Evolutionary conservation across 2,329 filamentous ascomycete species (phyloP), one percentile per base, ranked within the genome.

Genomic region (Cordyceps cateniannulata): DNA sequence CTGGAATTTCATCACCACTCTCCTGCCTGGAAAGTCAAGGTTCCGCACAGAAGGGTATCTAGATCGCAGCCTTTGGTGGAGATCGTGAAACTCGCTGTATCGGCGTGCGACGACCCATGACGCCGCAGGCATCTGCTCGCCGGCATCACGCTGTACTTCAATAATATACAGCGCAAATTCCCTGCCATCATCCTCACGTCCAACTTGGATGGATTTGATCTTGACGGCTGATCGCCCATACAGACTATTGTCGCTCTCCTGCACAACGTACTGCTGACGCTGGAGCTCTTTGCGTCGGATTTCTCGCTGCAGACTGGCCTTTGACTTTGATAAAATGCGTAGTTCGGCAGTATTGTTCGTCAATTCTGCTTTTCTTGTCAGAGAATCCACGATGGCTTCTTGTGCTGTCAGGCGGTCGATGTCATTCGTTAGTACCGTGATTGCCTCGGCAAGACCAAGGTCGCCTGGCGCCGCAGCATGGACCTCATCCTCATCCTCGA

Each of bases 301-400:
- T 73, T 99, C 95, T 65, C 95, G 84, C 69, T 96, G 90, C 61
- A 99, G 77, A 73, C 95, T 99, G 35, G 92, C 88, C 72, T 95
- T 96, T 1, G 92, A 97, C 73, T 99, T 99, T 59, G 89, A 86
- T 55, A 99, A 74, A 63, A 99, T 98, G 38, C 95, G 85, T 57
- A 99, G 73, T 72, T 99, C 95, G 1, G 93, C 91, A 16, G 89
- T 92, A 70, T 99, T 99, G 72, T 99, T 99, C 1, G 95, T 99
- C 57, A 99, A 78, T 72, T 99, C 95, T 0, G 96, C 95, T 75
- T 99, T 99, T 61, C 90, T 86, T 3, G 91, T 95, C 62, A 99
- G 77, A 1, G 93, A 96, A 67, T 97, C 91, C 20, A 99, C 86
- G 20, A 99, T 90, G 1, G 89, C 88, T 67, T 97, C 91, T 73